These are phyloP conservation scores for Exophiala calicioides DNA, from an alignment of 2,329 filamentous ascomycete genomes.

Conservation along the genomic window DNA sequence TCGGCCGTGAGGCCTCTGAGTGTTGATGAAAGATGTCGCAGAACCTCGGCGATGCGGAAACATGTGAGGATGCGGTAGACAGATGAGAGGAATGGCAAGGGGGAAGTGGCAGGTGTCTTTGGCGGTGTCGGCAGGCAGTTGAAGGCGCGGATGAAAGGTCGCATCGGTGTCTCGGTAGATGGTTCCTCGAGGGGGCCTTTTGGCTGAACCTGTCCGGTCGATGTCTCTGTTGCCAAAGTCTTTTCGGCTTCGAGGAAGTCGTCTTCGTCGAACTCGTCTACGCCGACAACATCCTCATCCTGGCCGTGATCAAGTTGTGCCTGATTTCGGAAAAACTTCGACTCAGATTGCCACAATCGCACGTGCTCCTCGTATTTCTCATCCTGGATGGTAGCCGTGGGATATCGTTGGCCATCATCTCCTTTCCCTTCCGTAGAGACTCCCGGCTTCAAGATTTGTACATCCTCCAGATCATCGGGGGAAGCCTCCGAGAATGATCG, in stretches of 20 bases:
- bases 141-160: conserved; percentile 4
- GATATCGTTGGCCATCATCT: not conserved
- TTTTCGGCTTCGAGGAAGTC: conserved; percentile 8
- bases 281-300: conserved; percentile 8
- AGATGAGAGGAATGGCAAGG: not conserved
- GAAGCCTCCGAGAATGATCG: not conserved
- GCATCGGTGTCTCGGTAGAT: conserved; percentile 1
- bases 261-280: conserved; percentile 2
- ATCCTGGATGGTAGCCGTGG: too few relatives aligned
- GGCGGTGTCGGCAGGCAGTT: not conserved
- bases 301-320: not conserved
- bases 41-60: conserved; percentile 10
- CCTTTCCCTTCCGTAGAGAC: not conserved
- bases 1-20: not conserved
- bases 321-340: too few relatives aligned
- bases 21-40: conserved; percentile 5
- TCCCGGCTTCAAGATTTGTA: not conserved
- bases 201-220: not conserved
- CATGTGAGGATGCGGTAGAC: not conserved
- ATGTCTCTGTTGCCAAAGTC: not conserved
- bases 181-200: not conserved
- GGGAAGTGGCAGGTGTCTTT: not conserved
- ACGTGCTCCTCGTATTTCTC: too few relatives aligned
- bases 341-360: too few relatives aligned
- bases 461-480: not conserved